Conservation (phyloP, 2,329 filamentous ascomycete genomes). For the Calonectria montana region DNA sequence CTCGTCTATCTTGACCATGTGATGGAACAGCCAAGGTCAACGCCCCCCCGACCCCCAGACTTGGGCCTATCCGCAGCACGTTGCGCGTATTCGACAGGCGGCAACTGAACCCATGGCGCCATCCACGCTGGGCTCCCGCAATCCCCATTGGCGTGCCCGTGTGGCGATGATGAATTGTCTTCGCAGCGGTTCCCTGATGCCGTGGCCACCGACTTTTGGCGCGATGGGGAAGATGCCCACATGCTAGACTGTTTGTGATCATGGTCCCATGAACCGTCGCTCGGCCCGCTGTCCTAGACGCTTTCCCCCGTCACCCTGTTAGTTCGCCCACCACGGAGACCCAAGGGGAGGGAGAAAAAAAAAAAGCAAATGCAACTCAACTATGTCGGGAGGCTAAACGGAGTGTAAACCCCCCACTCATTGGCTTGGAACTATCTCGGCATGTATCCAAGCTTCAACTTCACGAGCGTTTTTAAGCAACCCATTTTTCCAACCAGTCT, state of each 20-base stretch:
- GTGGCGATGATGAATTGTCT: constrained; percentile 14
- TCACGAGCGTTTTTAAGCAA: not conserved
- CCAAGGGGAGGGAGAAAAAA: not conserved
- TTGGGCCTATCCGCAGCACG: not conserved
- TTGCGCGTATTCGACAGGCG: not conserved
- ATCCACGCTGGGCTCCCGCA: not conserved
- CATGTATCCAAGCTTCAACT: not conserved
- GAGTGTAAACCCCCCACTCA: not conserved
- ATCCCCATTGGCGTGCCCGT: constrained; percentile 12
- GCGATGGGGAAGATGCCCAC: constrained; percentile 3
- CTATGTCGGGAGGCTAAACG: not conserved
- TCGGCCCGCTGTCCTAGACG: not conserved
- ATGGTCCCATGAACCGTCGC: not conserved
- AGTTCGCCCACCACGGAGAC: not conserved
- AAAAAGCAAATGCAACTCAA: not conserved
- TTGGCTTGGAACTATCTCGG: not conserved
- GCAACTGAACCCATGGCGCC: not conserved
- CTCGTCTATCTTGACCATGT: constrained; percentile 14
- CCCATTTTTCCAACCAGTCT: not conserved
- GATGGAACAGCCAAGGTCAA: not conserved
- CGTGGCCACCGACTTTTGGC: constrained; percentile 12
- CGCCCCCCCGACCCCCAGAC: not conserved
- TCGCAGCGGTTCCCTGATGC: not conserved
- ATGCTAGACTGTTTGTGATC: constrained; percentile 4
- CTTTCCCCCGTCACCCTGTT: not conserved